Evolutionary conservation across 2,329 filamentous ascomycete genomes (phyloP).

Genomic region (Pestalotiopsis sp.): DNA sequence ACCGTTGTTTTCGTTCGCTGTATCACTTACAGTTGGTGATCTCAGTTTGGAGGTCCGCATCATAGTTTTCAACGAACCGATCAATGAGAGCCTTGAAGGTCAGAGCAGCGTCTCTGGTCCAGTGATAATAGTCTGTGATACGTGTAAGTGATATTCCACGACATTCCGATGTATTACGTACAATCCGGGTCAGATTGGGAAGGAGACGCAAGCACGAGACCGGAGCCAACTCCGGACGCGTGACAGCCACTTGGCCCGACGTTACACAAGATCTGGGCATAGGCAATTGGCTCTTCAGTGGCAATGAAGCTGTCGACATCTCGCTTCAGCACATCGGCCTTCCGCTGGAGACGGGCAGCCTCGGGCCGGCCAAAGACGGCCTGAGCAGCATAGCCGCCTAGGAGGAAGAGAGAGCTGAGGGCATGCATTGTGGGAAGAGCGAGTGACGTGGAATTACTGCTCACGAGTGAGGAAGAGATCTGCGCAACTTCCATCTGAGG

Average conservation of each 20-base stretch:
- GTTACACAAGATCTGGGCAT: slow-evolving; percentile 59
- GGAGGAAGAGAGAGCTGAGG: slow-evolving; percentile 51
- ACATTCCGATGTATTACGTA: slow-evolving; percentile 35
- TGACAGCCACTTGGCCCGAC: slow-evolving; percentile 59
- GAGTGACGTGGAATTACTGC: slow-evolving; percentile 27
- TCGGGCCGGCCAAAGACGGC: slow-evolving; percentile 49
- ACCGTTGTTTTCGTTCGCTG: no score
- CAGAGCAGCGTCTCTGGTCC: slow-evolving; percentile 76
- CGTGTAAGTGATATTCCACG: not conserved
- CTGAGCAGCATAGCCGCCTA: slow-evolving; percentile 56
- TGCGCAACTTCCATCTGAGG: slow-evolving; percentile 27
- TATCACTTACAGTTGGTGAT: slow-evolving; percentile 60
- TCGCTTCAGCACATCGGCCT: slow-evolving; percentile 45
- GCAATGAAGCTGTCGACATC: slow-evolving; percentile 57
- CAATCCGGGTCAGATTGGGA: slow-evolving; percentile 57
- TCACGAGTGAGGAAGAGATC: slow-evolving; percentile 17
- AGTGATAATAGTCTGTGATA: slow-evolving; percentile 72
- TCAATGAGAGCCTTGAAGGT: slow-evolving; percentile 72
- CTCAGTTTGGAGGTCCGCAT: slow-evolving; percentile 57
- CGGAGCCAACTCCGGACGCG: slow-evolving; percentile 48
- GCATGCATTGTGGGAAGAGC: slow-evolving; percentile 52
- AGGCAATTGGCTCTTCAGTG: slow-evolving; percentile 53
- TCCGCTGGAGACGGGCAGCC: slow-evolving; percentile 30
- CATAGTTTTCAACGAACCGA: slow-evolving; percentile 61
- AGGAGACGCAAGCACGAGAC: slow-evolving; percentile 61